Evolutionary conservation across 1,284 basidiomycete genomes (phyloP).

Genomic region (Boletellus deceptivus): DNA sequence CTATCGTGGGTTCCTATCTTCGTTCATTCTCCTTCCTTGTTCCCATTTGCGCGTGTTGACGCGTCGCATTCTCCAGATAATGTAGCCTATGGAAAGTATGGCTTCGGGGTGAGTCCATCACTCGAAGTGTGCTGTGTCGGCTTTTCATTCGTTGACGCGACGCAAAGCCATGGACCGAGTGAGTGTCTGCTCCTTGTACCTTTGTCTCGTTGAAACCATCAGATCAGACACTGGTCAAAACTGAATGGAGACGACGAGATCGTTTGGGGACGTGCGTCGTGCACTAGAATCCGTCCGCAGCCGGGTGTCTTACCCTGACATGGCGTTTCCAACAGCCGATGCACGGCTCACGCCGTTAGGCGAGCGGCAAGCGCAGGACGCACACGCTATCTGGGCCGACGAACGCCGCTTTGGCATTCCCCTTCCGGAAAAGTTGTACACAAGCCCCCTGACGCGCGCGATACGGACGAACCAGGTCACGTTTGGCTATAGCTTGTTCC

Average conservation of each 20-base stretch:
- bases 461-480: slow-evolving; percentile 66
- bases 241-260: slow-evolving; percentile 69
- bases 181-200: slow-evolving; percentile 3
- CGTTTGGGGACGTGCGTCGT: slow-evolving; percentile 71
- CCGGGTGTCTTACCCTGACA: no score
- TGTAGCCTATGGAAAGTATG: slow-evolving; percentile 70
- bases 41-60: no score
- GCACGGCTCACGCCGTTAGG: slow-evolving; percentile 71
- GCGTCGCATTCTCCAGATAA: slow-evolving; percentile 51
- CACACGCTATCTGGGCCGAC: slow-evolving; percentile 55
- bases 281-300: no score
- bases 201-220: no score
- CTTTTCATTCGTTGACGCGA: no score
- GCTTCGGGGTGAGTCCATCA: slow-evolving; percentile 44
- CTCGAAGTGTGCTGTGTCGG: no score
- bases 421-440: slow-evolving; percentile 61
- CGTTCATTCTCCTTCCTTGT: no score
- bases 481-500: slow-evolving; percentile 46
- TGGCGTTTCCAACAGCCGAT: slow-evolving; percentile 60
- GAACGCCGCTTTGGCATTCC: slow-evolving; percentile 57
- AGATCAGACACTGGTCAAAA: slow-evolving; percentile 62
- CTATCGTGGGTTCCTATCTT: slow-evolving; percentile 35
- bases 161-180: slow-evolving; percentile 54
- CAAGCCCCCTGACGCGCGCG: slow-evolving; percentile 73
- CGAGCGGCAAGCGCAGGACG: slow-evolving; percentile 57